Evolutionary conservation across 2,329 filamentous ascomycete genomes (phyloP), one percentile per base, ranked within the genome.

Genomic region (Trichoderma afroharzianum): DNA sequence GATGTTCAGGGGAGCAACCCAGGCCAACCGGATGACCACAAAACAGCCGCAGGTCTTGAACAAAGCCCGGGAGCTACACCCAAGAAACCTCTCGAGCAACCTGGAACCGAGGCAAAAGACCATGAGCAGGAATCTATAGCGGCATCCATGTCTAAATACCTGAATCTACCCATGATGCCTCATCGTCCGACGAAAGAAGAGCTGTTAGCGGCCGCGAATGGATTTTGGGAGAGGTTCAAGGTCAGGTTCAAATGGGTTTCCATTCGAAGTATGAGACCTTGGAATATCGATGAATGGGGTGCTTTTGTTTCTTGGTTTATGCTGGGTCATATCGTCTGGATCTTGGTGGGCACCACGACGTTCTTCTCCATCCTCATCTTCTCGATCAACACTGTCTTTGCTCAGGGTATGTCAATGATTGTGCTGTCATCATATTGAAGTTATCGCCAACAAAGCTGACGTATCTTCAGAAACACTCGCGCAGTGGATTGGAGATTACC

Each of bases 181-280:
- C 94, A 98, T 83, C 88, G 95, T 24, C 95, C 96, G 6, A 95
- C 92, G 8, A 98, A 97, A 79, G 95, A 98, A 79, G 96, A 99
- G 81, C 87, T 99, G 32, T 85, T 99, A 43, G 92, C 93, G 24
- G 95, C 96, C 5, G 94, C 96, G 43, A 98, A 91, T 26, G 95
- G 95, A 1, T 98, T 98, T 80, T 96, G 94, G 91, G 92, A 97
- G 74, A 89, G 96, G 63, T 82, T 98, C 58, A 94, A 92, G 78
- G 93, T 98, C 28, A 92, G 94, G 53, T 97, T 98, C 84, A 99
- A 99, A 82, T 99, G 96, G 96, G 91, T 96, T 77, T 97, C 96
- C 3, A 99, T 99, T 77, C 88, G 95, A 78, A 97, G 95, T 79
- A 93, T 93, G 80, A 88, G 96, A 47, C 96, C 96, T 0, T 99